A percentile compares a stretch with the other conserved stretches of the same genome.
Evolutionary conservation across 73 alveolate species (phyloP).

Genomic region (Tetrahymena thermophila): DNA sequence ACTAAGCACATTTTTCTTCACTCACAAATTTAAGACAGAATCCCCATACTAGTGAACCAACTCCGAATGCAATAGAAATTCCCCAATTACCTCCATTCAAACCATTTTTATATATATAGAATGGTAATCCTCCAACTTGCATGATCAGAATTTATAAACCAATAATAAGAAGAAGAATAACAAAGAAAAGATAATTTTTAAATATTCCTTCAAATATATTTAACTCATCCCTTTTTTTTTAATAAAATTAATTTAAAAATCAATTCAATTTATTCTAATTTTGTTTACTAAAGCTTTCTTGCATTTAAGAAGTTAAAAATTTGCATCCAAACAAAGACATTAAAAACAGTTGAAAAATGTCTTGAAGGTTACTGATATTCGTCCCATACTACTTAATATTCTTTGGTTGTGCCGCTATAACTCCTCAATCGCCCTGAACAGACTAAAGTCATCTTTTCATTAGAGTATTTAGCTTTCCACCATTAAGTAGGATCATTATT

Average conservation of each 20-base stretch:
- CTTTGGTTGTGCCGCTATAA: conserved; percentile 36
- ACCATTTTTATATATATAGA: conserved; percentile 68
- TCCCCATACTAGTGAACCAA: conserved; percentile 21
- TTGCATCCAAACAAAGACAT: conserved; percentile 74
- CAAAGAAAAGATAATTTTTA: conserved; percentile 51
- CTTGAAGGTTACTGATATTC: conserved; percentile 67
- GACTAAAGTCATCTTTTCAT: conserved; percentile 28
- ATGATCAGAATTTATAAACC: conserved; percentile 56
- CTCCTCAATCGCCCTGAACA: conserved; percentile 23
- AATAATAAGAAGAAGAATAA: conserved; percentile 58
- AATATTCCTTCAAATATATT: conserved; percentile 65
- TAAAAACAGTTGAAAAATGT: conserved; percentile 82
- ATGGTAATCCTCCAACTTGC: conserved; percentile 59
- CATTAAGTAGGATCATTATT: conserved; percentile 16
- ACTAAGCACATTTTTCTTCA: conserved; percentile 1
- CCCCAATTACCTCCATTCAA: conserved; percentile 67
- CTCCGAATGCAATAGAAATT: conserved; percentile 69
- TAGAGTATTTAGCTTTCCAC: conserved; percentile 29
- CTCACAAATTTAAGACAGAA: conserved; percentile 25
- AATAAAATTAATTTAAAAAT: background rate
- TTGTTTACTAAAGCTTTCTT: conserved; percentile 25
- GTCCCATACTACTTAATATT: conserved; percentile 21
- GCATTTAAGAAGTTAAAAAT: conserved; percentile 82
- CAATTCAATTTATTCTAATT: background rate
- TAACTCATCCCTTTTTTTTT: conserved; percentile 67